Base-by-base conservation (phyloP, 768 basidiomycete genomes). In the Leccinum boreale region DNA sequence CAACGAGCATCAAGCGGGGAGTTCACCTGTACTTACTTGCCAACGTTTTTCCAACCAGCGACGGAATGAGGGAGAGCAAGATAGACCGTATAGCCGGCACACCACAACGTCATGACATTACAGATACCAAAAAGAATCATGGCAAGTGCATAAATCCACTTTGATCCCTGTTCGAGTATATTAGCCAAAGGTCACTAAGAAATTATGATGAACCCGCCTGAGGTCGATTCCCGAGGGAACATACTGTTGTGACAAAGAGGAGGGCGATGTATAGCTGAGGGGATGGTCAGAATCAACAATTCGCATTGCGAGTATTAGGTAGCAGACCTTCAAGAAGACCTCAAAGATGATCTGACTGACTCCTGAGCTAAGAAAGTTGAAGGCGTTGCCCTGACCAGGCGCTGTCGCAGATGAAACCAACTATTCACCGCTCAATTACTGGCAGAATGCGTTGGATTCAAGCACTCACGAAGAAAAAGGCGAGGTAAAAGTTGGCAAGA, bases 171-270 rank as follows among this genome's bases (percentile, higher is more conserved):
- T 52, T 60, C 52, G 11, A 9, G 14, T 33, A 29, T 39, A 28
- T 61, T 42, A 60, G 55, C 53, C 36, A 49, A 42, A 36, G 35
- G 39, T 52, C 53, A 50, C 5, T 48, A 11, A 23, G 12, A 58
- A 19, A 28, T 61, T 58, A 57, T 53, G 51, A 36, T 11, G 24
- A 56, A 62, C 72, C 9, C 17, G 70, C 75, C 67, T 88, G 90
- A 50, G 93, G 93, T 51, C 94, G 86, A 74, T 96, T 96, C 44
- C 94, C 94, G 55, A 95, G 85, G 33, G 93, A 94, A 76, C 91
- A 92, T 52, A 93, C 88, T 52, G 86, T 78, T 61, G 89, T 81
- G 54, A 94, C 82, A 73, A 91, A 94, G 63, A 96, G 77, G 49
- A 94, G 78, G 44, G 82, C 89, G 61, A 96, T 90, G 73, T 94